These are phyloP conservation scores for Aspergillus fumigatiaffinis DNA, from an alignment of 2,329 filamentous ascomycete species.

Conservation along the genomic window DNA sequence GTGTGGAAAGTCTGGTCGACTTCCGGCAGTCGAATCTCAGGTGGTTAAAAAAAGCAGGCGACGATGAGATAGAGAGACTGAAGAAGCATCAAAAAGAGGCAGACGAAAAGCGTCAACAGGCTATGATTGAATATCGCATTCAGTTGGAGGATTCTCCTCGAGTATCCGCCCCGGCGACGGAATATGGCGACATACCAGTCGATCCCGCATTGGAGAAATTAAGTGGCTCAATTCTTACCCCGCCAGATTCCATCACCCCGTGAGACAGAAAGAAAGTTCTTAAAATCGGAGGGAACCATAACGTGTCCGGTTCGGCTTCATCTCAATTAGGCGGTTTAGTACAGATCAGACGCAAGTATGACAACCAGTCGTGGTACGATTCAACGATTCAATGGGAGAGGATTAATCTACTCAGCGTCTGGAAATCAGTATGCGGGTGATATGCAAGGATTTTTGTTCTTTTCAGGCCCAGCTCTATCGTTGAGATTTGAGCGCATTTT, in stretches of 20 bases:
- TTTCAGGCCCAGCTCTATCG: not conserved
- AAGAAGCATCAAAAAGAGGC: slow-evolving; percentile 52
- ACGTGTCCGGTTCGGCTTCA: not conserved
- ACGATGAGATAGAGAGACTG: slow-evolving; percentile 47
- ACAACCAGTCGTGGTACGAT: not conserved
- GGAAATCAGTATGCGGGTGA: not conserved
- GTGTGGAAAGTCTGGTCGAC: slow-evolving; percentile 84
- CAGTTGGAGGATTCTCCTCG: slow-evolving; percentile 30
- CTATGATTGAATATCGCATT: slow-evolving; percentile 42
- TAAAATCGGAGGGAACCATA: not conserved
- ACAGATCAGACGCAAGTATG: not conserved
- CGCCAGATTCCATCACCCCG: slow-evolving; percentile 2
- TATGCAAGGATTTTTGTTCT: not conserved
- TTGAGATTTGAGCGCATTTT: not conserved
- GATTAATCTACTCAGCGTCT: not conserved
- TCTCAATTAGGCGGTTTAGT: not conserved
- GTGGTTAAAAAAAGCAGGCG: slow-evolving; percentile 66
- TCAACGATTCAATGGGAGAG: not conserved
- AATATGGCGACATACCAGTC: slow-evolving; percentile 36
- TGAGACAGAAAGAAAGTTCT: not conserved
- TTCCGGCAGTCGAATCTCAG: slow-evolving; percentile 83
- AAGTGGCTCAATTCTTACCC: slow-evolving; percentile 13
- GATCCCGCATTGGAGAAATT: slow-evolving; percentile 38
- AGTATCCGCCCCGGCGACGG: slow-evolving; percentile 2
- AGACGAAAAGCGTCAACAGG: slow-evolving; percentile 48